A percentile compares a stretch with the other conserved stretches of the same genome.
Evolutionary conservation across 1,284 basidiomycete genomes (phyloP).

Genomic region (Binderoboletus segoi): DNA sequence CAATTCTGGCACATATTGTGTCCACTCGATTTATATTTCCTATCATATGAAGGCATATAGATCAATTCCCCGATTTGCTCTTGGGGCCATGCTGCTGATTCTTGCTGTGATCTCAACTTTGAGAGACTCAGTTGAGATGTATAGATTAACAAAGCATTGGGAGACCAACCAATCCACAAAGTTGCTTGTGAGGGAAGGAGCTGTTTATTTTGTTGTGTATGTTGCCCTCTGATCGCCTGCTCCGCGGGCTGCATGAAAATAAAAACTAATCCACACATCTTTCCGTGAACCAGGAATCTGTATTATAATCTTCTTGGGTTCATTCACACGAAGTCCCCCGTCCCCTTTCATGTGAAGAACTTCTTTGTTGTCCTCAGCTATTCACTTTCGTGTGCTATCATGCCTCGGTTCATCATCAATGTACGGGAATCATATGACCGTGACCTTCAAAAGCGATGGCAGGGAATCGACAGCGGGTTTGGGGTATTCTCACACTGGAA

Average conservation of each 20-base stretch:
- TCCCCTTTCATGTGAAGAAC: too few species aligned
- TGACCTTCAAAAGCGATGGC: not conserved
- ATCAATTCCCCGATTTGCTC: slow-evolving; percentile 12
- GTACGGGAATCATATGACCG: slow-evolving; percentile 13
- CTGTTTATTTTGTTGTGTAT: slow-evolving; percentile 18
- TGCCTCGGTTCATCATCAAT: slow-evolving; percentile 18
- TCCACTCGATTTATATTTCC: not conserved
- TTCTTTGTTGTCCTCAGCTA: not conserved
- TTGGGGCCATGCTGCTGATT: slow-evolving; percentile 6
- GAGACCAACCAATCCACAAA: slow-evolving; percentile 1
- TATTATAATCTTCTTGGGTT: not conserved
- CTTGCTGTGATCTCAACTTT: slow-evolving; percentile 7
- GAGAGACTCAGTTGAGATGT: slow-evolving; percentile 8
- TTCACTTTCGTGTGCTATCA: slow-evolving; percentile 12
- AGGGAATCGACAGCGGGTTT: slow-evolving; percentile 15
- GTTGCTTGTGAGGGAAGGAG: slow-evolving; percentile 15
- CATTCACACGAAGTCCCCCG: too few species aligned
- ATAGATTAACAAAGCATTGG: slow-evolving; percentile 17
- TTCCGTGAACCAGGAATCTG: too few species aligned
- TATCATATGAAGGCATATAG: not conserved
- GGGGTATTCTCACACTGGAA: not conserved
- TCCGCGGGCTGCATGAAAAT: too few species aligned
- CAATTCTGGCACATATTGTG: slow-evolving; percentile 1
- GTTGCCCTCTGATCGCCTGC: not conserved
- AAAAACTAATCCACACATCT: too few species aligned